A percentile compares a stretch with the other conserved stretches of the same genome.
Conservation (phyloP, 2,329 filamentous ascomycete genomes). For the Ascochyta fabae region DNA sequence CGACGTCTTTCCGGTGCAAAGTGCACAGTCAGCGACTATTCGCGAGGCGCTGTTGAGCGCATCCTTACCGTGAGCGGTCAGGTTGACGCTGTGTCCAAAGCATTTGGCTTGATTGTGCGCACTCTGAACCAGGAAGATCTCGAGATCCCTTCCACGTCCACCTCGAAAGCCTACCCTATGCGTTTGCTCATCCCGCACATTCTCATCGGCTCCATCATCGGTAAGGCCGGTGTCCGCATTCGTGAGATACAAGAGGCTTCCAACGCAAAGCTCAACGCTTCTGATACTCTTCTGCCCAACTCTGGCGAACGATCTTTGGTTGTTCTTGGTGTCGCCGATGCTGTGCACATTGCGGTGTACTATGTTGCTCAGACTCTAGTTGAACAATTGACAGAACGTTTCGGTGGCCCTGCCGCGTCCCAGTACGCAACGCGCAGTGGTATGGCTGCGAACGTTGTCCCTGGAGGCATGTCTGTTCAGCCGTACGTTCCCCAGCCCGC, state of each 20-base stretch:
- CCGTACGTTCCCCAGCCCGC: constrained; percentile 94
- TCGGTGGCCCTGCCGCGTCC: constrained; percentile 94
- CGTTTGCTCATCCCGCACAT: constrained; percentile 95
- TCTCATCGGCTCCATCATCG: constrained; percentile 97
- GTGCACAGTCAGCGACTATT: constrained; percentile 98
- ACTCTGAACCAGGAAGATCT: constrained; percentile 97
- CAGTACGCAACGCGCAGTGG: constrained; percentile 96
- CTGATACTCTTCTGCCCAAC: constrained; percentile 89
- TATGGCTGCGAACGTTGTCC: constrained; percentile 89
- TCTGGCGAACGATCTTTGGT: constrained; percentile 98
- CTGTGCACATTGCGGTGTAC: constrained; percentile 98
- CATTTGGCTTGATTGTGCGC: constrained; percentile 96
- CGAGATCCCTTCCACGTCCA: constrained; percentile 82
- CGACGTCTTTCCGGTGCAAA: constrained; percentile 94
- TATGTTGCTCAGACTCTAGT: constrained; percentile 98
- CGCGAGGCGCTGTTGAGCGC: constrained; percentile 94
- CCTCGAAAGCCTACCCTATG: constrained; percentile 96
- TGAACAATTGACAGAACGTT: constrained; percentile 95
- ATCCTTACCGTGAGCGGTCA: constrained; percentile 96
- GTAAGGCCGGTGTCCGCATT: constrained; percentile 93
- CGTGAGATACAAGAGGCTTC: constrained; percentile 98
- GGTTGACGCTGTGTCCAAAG: constrained; percentile 97
- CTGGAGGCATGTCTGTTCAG: constrained; percentile 98
- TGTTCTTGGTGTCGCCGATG: constrained; percentile 95
- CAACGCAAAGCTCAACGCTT: constrained; percentile 93